Base-by-base conservation (phyloP, 164 flowering plant genomes). In the Sextonia rubra region DNA sequence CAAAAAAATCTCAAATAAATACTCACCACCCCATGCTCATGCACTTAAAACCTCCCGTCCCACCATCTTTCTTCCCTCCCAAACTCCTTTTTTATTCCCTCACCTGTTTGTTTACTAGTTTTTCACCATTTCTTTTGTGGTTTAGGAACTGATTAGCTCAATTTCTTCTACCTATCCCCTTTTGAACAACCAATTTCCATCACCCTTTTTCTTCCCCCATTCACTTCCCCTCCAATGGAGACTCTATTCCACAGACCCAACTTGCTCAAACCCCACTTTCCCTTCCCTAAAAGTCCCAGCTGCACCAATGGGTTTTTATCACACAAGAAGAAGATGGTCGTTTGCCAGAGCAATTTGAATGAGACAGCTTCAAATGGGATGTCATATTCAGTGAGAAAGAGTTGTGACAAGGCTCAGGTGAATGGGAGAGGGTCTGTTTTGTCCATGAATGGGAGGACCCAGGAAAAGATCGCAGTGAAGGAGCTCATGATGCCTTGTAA, bases 371-470 rank as follows among this genome's bases (percentile, higher is more conserved):
- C 85, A 22, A 71, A 68, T 77, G 83, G 80, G 77, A 8, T 85
- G 48, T 75, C 89, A 12, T 75, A 89, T 4, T 70, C 81, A 69
- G 55, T 74, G 60, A 77, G 79, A 5, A 86, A 80, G 60, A 82
- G 78, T 49, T 76, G 83, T 47, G 55, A 80, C 17, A 65, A 74
- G 15, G 77, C 82, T 67, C 56, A 77, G 48, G 70, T 73, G 55
- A 86, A 79, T 44, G 73, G 84, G 0, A 87, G 83, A 52, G 85
- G 83, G 75, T 75, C 85, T 77, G 84, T 85, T 58, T 73, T 87
- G 71, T 75, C 83, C 17, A 86, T 88, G 20, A 86, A 83, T 74
- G 89, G 84, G 66, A 86, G 74, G 47, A 73, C 60, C 29, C 77
- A 83, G 20, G 71, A 77, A 23, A 83, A 83, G 60, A 75, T 80